Base-by-base conservation (phyloP, 495 filamentous ascomycete species). In the Hypoxylon lienhwacheense region DNA sequence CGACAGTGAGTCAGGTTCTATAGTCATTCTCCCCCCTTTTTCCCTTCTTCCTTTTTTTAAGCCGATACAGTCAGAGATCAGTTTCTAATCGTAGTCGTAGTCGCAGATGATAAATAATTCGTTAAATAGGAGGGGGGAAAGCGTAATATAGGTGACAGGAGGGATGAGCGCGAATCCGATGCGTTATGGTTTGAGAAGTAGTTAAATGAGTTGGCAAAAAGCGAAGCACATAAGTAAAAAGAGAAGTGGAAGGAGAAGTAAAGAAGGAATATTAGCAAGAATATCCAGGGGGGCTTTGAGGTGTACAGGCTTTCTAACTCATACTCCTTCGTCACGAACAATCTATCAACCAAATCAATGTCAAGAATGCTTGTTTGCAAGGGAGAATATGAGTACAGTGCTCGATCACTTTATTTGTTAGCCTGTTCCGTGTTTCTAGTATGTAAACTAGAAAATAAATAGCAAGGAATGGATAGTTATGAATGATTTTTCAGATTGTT, bases 11-110 rank as follows among this genome's bases (percentile, higher is more conserved):
- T 73, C 63, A 41, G 70, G 53, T 45, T 66, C 67, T 41, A 72
- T 57, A 29, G 69, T 70, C 73, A 76, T 76, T 25, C 25, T 48
- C 28, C 15, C 17, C 25, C 5, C 7, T n/a, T n/a, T n/a, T n/a
- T n/a, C n/a, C n/a, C n/a, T n/a, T n/a, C n/a, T n/a, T n/a, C n/a
- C n/a, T n/a, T n/a, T n/a, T n/a, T n/a, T n/a, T n/a, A n/a, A n/a
- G n/a, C n/a, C n/a, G n/a, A 6, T 36, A 11, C 19, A 20, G 19
- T 21, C 17, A 10, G 29, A 36, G 32, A 17, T 40, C 12, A 25
- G 10, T n/a, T n/a, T n/a, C n/a, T n/a, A n/a, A n/a, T n/a, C n/a
- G n/a, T n/a, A 15, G n/a, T 7, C 7, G 24, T n/a, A 14, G 31
- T 35, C 24, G 31, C 12, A 33, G 34, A 12, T 11, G 17, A 4